phyloP scores from a whole-genome alignment of 1,139 yeast species.

The Zygosaccharomyces sapae region DNA sequence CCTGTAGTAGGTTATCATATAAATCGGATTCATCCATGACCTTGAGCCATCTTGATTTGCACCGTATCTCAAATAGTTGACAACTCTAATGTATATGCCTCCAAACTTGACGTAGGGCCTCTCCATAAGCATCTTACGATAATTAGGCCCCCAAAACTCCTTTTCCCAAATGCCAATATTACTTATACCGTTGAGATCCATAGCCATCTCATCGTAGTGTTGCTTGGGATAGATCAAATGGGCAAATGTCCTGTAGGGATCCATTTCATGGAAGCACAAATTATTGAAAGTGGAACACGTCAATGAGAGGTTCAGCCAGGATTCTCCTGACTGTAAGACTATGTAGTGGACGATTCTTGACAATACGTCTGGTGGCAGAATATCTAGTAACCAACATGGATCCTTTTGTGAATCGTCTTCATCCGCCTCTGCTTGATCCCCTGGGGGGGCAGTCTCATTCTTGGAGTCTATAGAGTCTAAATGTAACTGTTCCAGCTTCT shows the following conservation, averaged over 20 bases:
- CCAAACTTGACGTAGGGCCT: constrained; percentile 73
- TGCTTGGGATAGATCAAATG: constrained; percentile 55
- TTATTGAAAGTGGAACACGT: constrained; percentile 60
- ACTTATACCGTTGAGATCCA: constrained; percentile 40
- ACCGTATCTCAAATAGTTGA: constrained; percentile 80
- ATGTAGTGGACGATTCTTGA: constrained; percentile 50
- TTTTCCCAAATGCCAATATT: constrained; percentile 43
- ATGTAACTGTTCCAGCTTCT: constrained; percentile 19
- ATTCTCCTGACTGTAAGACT: constrained; percentile 50
- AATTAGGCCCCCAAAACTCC: constrained; percentile 47
- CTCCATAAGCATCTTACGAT: constrained; percentile 49
- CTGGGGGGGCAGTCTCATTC: constrained; percentile 36
- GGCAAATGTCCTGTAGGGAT: constrained; percentile 57
- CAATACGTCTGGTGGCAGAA: constrained; percentile 65
- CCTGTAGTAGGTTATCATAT: constrained; percentile 82
- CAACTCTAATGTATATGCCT: constrained; percentile 83
- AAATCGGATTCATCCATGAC: constrained; percentile 73
- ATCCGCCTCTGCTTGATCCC: constrained; percentile 35
- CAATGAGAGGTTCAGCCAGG: constrained; percentile 63
- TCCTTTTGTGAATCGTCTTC: constrained; percentile 30
- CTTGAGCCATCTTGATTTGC: constrained; percentile 59
- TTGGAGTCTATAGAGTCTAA: constrained; percentile 17
- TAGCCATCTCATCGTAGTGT: constrained; percentile 44
- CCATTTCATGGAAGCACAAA: constrained; percentile 54
- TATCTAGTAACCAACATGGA: constrained; percentile 54